These are phyloP conservation scores for Flaveria sonorensis DNA, from an alignment of 129 eudicot species.

Conservation along the genomic window DNA sequence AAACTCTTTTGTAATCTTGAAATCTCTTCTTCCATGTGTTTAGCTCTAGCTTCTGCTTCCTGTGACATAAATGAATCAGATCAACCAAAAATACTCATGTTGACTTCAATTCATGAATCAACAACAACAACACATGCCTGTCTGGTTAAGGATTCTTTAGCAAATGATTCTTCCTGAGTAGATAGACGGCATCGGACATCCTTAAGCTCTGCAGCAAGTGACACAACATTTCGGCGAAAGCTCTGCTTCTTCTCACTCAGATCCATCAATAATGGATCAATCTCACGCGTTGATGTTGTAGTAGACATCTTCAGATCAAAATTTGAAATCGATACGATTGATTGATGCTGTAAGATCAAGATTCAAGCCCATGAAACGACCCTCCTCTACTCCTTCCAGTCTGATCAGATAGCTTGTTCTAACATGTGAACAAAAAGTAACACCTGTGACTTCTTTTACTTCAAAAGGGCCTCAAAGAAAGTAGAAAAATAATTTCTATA, in stretches of 20 bases:
- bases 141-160: slow-evolving; percentile 80
- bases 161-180: slow-evolving; percentile 58
- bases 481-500: background rate
- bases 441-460: slow-evolving; percentile 32
- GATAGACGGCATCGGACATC: slow-evolving; percentile 86
- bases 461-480: slow-evolving; percentile 16
- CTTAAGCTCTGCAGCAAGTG: slow-evolving; percentile 89
- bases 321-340: background rate
- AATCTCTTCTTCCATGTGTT: slow-evolving; percentile 71
- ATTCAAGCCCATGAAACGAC: slow-evolving; percentile 16
- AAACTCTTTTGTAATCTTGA: slow-evolving; percentile 60
- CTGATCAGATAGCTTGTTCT: no score
- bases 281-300: slow-evolving; percentile 33
- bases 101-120: slow-evolving; percentile 4
- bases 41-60: slow-evolving; percentile 90
- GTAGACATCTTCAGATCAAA: slow-evolving; percentile 19
- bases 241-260: slow-evolving; percentile 80
- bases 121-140: slow-evolving; percentile 51
- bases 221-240: slow-evolving; percentile 78
- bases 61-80: slow-evolving; percentile 28
- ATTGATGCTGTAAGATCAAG: slow-evolving; percentile 3
- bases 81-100: slow-evolving; percentile 1
- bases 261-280: slow-evolving; percentile 88
- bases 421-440: slow-evolving; percentile 29
- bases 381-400: background rate